Evolutionary conservation across 1,284 basidiomycete genomes (phyloP), one percentile per base, ranked within the genome.

Genomic region (Cryptococcus neoformans): DNA sequence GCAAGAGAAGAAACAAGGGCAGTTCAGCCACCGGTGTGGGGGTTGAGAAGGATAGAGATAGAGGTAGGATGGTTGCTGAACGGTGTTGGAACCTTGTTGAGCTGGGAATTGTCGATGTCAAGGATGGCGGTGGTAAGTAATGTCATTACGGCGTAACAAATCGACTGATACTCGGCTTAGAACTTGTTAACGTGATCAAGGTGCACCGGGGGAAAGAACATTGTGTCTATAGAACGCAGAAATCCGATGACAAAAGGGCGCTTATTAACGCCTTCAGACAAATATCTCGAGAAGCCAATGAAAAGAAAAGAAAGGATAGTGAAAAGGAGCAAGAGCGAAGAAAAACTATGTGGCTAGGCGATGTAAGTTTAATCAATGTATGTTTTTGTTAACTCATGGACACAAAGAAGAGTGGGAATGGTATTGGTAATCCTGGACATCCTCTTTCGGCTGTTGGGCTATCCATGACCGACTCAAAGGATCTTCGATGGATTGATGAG

Each of bases 111-210:
- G 83, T 95, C 35, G 95, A 98, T 74, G 88, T 96, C 39, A 98
- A 97, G 75, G 96, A 99, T 77, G 88, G 90, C 6, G 83, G 91
- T 2, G 86, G 90, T 92, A 63, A 64, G 87, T 79, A 16, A 17
- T 12, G 14, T 53, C 28, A 11, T 42, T 41, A 17, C 10, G 16
- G 4, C 12, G 21, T 49, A 6, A 16, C 21, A n/a, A 38, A 40
- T 35, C n/a, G 28, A 44, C 37, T 8, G 12, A 6, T 8, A 21
- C 48, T 48, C 16, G 53, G 39, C 12, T 5, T 60, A 92, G 94
- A 86, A 53, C 86, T 98, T 80, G 90, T 87, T 14, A 96, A 98
- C 69, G 94, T 96, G 1, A 89, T 99, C 83, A 98, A 98, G 81
- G 87, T 99, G 66, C 85, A 89, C 64, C 85, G 94, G 54, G 88